Conservation (phyloP, 352 stramenopile genomes). For the Globisporangium cystogenes region DNA sequence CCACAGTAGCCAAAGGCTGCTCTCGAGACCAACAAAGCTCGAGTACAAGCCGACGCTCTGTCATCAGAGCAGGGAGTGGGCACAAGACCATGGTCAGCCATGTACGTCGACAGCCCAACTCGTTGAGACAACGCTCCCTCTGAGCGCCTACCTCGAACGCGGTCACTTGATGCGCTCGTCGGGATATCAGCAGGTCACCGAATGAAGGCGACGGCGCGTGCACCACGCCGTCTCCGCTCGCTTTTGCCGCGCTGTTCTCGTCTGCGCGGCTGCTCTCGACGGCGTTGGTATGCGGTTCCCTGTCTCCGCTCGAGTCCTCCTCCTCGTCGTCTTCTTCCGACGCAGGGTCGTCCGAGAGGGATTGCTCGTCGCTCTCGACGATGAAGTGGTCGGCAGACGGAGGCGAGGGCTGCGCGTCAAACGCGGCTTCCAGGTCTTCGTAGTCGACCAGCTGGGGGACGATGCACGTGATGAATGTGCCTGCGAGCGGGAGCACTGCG, state of each 20-base stretch:
- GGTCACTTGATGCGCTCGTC: constrained; percentile 35
- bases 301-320: constrained; percentile 21
- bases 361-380: constrained; percentile 14
- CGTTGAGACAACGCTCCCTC: not conserved
- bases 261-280: not conserved
- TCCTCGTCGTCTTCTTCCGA: constrained; percentile 18
- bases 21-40: constrained; percentile 74
- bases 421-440: constrained; percentile 26
- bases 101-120: not conserved
- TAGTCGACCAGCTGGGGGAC: constrained; percentile 67
- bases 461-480: constrained; percentile 72
- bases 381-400: constrained; percentile 43
- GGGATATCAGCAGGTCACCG: constrained; percentile 63
- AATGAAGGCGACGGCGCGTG: constrained; percentile 54
- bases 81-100: not conserved
- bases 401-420: constrained; percentile 24
- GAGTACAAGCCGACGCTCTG: constrained; percentile 81
- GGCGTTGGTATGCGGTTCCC: constrained; percentile 20
- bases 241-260: not conserved
- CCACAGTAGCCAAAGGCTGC: constrained; percentile 77
- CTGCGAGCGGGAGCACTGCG: constrained; percentile 54
- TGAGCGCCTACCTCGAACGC: constrained; percentile 46
- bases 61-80: not conserved
- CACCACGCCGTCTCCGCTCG: not conserved
- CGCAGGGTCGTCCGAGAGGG: constrained; percentile 20